Conservation (phyloP, 2,329 filamentous ascomycete species). For the Aspergillus tamarii region DNA sequence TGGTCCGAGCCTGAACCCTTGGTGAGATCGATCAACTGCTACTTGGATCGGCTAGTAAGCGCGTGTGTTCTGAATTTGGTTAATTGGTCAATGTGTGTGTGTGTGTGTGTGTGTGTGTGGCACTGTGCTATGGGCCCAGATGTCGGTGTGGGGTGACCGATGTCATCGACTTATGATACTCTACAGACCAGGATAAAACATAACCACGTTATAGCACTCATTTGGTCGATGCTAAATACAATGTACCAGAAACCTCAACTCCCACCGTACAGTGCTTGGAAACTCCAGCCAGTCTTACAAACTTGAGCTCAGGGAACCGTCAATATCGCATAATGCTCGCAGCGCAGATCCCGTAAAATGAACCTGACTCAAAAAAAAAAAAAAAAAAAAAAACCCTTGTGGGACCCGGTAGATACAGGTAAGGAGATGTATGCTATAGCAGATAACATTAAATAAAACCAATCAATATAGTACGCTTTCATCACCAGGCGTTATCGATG, state of each 20-base stretch:
- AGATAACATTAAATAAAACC: neutral
- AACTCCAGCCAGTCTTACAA: neutral
- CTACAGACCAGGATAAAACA: neutral
- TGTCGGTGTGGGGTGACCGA: neutral
- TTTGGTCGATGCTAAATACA: neutral
- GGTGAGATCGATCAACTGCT: neutral
- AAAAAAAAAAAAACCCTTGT: neutral
- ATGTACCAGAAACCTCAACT: neutral
- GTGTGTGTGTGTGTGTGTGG: too few relatives aligned
- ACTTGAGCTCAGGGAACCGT: neutral
- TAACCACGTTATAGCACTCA: neutral
- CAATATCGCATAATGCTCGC: neutral
- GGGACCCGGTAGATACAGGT: neutral
- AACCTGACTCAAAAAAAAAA: neutral
- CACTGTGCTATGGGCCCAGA: neutral
- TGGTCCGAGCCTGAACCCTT: neutral
- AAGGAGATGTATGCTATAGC: neutral
- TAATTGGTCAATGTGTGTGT: neutral
- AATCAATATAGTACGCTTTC: neutral
- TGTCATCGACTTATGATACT: neutral
- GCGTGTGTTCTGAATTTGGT: neutral
- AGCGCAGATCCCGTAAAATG: neutral
- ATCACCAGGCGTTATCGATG: constrained; percentile 49
- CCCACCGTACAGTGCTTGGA: neutral
- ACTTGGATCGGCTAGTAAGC: neutral